Percentiles rank a stretch among this genome's conserved stretches.
These are phyloP conservation scores for Aspergillus pseudoglaucus DNA, from an alignment of 2,329 filamentous ascomycete species.

Conservation along the genomic window DNA sequence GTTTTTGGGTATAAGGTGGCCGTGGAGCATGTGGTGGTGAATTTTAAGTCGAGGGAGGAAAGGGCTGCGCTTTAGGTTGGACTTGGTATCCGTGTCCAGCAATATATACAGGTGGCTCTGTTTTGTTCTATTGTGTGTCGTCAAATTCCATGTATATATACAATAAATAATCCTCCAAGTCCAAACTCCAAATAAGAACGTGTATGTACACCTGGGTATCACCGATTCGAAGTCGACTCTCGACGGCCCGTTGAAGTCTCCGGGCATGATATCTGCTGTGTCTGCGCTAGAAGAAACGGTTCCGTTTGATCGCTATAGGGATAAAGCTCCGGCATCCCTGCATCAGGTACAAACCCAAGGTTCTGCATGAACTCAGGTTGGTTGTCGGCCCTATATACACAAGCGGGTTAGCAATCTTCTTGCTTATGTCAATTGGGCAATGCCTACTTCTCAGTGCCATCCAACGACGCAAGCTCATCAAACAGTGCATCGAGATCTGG, in stretches of 20 bases:
- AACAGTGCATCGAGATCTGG: constrained; percentile 47
- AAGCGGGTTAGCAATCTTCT: constrained; percentile 7
- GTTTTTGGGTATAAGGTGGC: constrained; percentile 57
- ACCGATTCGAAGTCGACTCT: constrained; percentile 10
- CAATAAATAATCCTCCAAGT: neutral
- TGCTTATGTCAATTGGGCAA: too few species aligned
- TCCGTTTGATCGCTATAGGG: constrained; percentile 29
- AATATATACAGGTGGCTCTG: neutral
- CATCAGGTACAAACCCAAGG: constrained; percentile 30
- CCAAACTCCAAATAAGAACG: neutral
- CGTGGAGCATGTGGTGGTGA: constrained; percentile 45
- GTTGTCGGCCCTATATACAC: constrained; percentile 22
- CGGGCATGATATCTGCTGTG: constrained; percentile 18
- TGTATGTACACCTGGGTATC: neutral
- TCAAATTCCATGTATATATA: neutral
- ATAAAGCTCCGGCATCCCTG: constrained; percentile 31
- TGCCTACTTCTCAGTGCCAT: constrained; percentile 45
- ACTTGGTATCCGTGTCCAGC: neutral
- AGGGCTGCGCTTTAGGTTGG: constrained; percentile 11
- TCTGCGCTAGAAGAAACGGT: constrained; percentile 26
- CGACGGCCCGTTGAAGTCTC: constrained; percentile 12
- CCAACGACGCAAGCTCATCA: constrained; percentile 52
- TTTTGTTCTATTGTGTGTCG: neutral
- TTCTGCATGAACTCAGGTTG: constrained; percentile 36
- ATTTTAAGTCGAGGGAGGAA: constrained; percentile 29